Percentiles rank a stretch among this genome's conserved stretches.
Evolutionary conservation across 2,329 filamentous ascomycete genomes (phyloP).

Genomic region (Dothistroma septosporum): DNA sequence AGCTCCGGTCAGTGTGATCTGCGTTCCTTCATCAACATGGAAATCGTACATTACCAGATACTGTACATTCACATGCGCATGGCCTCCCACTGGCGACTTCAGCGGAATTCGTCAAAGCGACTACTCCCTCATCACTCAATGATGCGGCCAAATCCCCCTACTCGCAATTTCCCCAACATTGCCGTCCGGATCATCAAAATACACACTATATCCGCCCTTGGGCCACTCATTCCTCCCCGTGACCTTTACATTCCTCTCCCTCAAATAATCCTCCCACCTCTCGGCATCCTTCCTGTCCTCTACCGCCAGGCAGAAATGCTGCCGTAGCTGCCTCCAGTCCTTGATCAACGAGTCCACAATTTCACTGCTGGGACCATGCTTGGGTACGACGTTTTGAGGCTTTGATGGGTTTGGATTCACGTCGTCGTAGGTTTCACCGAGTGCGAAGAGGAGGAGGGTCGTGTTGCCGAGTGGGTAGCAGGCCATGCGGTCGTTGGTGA

Average conservation of each 20-base stretch:
- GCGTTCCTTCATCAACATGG: no score
- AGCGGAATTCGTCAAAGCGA: no score
- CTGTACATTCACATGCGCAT: no score
- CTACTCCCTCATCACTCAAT: not conserved
- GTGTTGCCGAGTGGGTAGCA: conserved; percentile 12
- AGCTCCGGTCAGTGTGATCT: no score
- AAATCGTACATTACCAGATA: no score
- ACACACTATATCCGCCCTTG: conserved; percentile 15
- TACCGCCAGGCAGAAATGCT: conserved; percentile 15
- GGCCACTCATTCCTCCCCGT: conserved; percentile 13
- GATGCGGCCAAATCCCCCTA: conserved; percentile 13
- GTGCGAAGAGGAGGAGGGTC: conserved; percentile 12
- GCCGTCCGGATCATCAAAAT: conserved; percentile 16
- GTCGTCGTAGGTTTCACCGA: conserved; percentile 10
- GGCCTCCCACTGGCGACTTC: no score
- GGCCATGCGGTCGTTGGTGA: conserved; percentile 11
- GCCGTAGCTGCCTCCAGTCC: conserved; percentile 6
- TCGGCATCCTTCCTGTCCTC: conserved; percentile 8
- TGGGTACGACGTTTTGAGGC: conserved; percentile 9
- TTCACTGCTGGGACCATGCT: conserved; percentile 7
- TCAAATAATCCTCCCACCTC: conserved; percentile 10
- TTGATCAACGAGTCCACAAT: conserved; percentile 4
- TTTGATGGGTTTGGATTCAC: conserved; percentile 3
- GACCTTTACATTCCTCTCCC: conserved; percentile 1
- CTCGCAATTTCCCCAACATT: conserved; percentile 16